These are phyloP conservation scores for Fusarium foetens DNA, from an alignment of 2,329 filamentous ascomycete species.

Conservation along the genomic window DNA sequence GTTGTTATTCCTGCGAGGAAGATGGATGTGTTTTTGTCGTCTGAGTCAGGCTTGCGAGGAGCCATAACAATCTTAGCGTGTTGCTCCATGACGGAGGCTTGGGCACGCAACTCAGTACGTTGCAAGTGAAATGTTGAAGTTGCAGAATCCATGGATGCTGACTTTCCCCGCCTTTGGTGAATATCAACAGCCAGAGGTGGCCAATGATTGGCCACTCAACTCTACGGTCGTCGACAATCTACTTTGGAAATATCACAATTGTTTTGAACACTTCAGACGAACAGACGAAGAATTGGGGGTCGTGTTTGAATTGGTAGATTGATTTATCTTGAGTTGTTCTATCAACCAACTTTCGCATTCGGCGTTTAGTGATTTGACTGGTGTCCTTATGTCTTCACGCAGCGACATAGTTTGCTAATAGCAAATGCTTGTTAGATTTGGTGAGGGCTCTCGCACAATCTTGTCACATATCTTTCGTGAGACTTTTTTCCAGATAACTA, in stretches of 20 bases:
- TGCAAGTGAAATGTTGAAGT: not conserved
- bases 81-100: not conserved
- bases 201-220: not conserved
- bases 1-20: constrained; percentile 70
- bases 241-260: not conserved
- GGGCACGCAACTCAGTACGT: not conserved
- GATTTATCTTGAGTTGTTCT: no score
- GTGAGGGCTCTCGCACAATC: no score
- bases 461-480: no score
- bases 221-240: not conserved
- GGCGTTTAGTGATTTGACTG: no score
- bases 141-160: not conserved
- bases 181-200: not conserved
- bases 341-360: no score
- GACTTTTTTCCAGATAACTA: no score
- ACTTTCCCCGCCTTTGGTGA: not conserved
- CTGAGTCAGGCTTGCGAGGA: not conserved
- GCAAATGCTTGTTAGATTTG: no score
- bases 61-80: constrained; percentile 10
- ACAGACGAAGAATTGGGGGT: no score
- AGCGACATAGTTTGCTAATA: no score
- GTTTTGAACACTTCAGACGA: not conserved
- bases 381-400: no score
- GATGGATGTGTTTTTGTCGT: constrained; percentile 46
- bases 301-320: no score